Conservation (phyloP, 371 early-diverging fungal genomes). For the Rhizomucor miehei region DNA sequence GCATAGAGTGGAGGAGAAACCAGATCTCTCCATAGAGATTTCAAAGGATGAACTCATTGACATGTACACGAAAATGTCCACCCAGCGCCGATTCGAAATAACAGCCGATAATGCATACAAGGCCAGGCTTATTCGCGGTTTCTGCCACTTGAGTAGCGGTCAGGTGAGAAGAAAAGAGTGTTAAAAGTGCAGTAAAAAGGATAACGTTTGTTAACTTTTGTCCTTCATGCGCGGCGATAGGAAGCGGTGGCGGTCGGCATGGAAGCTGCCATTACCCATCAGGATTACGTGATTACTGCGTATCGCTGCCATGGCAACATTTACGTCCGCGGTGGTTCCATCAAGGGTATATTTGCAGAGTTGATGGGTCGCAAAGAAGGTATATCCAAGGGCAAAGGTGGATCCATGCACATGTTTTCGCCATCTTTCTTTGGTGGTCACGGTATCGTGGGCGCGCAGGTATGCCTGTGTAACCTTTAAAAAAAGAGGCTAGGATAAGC, state of each 20-base stretch:
- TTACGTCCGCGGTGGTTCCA: constrained; percentile 83
- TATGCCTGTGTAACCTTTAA: background rate
- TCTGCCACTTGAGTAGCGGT: constrained; percentile 99
- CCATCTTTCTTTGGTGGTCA: constrained; percentile 98
- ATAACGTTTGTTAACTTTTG: constrained; percentile 6
- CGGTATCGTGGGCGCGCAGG: constrained; percentile 99
- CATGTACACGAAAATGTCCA: constrained; percentile 87
- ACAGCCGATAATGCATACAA: constrained; percentile 95
- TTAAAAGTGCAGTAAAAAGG: background rate
- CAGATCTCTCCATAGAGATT: constrained; percentile 57
- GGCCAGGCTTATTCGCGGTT: constrained; percentile 96
- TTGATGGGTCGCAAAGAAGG: constrained; percentile 89
- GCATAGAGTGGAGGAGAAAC: constrained; percentile 61
- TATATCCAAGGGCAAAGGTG: constrained; percentile 97
- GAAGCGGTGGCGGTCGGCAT: constrained; percentile 98
- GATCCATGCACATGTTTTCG: constrained; percentile 99
- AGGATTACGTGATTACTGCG: constrained; percentile 97
- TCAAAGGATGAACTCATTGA: constrained; percentile 71
- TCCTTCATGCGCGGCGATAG: constrained; percentile 26
- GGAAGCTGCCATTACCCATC: constrained; percentile 81
- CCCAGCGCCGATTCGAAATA: constrained; percentile 92
- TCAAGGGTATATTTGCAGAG: constrained; percentile 81
- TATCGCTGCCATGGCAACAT: constrained; percentile 99
- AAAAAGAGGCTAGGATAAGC: no score
- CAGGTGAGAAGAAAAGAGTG: constrained; percentile 58